phyloP scores from a whole-genome alignment of 257 asterid species.

The Nicotiana otophora region DNA sequence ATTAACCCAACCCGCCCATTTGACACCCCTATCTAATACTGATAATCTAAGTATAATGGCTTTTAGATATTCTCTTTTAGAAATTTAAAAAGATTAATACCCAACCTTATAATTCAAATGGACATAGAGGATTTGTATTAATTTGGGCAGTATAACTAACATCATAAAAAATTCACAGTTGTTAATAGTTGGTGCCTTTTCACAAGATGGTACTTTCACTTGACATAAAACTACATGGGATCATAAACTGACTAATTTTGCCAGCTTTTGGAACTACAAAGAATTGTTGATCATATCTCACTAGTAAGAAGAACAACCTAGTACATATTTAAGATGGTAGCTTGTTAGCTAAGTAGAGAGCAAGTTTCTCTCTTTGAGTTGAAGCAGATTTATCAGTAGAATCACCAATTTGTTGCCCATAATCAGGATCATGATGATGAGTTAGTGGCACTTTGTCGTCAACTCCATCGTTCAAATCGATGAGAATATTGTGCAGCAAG shows the following conservation, averaged over 20 bases:
- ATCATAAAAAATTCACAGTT: not conserved
- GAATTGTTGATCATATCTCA: slow-evolving; percentile 3
- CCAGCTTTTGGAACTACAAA: slow-evolving; percentile 7
- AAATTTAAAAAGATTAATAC: too few species aligned
- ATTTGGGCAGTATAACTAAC: not conserved
- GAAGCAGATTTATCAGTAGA: not conserved
- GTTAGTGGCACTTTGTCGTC: not conserved
- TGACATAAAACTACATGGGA: not conserved
- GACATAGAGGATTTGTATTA: too few species aligned
- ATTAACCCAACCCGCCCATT: too few species aligned
- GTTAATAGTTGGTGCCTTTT: not conserved
- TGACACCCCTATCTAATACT: too few species aligned
- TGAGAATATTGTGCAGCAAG: slow-evolving; percentile 24
- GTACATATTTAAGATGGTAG: not conserved
- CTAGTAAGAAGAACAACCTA: not conserved
- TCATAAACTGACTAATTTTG: not conserved
- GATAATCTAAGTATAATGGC: too few species aligned
- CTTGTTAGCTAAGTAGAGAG: slow-evolving; percentile 19
- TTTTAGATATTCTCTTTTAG: too few species aligned
- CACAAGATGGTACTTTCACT: not conserved
- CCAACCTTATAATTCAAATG: too few species aligned
- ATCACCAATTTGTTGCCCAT: slow-evolving; percentile 1
- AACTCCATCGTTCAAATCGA: slow-evolving; percentile 19
- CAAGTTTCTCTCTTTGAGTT: slow-evolving; percentile 24
- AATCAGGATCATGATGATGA: slow-evolving; percentile 1